A percentile compares a stretch with the other conserved stretches of the same genome.
Conservation (phyloP, 1,284 basidiomycete genomes). For the Violaceomyces palustris region DNA sequence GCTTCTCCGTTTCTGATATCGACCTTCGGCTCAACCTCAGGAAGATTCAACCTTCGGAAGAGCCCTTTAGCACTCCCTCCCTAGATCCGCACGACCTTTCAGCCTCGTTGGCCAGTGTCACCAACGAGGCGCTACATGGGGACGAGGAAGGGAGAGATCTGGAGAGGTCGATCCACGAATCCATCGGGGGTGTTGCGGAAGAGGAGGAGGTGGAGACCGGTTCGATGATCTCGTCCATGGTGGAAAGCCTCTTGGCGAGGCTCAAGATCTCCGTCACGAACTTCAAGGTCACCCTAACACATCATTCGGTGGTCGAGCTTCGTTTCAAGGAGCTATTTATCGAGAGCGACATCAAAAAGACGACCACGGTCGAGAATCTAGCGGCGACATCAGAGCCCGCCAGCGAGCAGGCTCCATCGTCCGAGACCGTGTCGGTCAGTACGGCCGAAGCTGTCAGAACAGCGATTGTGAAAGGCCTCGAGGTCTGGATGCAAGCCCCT, state of each 20-base stretch:
- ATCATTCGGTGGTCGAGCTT: no score
- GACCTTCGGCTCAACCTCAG: not conserved
- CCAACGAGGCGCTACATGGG: constrained; percentile 22
- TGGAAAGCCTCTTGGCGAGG: constrained; percentile 32
- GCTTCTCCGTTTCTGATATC: constrained; percentile 13
- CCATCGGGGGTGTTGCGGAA: constrained; percentile 5
- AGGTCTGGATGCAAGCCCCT: no score
- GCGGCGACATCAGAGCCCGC: no score
- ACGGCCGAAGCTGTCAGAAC: no score
- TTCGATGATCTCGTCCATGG: constrained; percentile 23
- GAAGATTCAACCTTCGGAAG: no score
- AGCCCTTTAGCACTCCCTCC: no score
- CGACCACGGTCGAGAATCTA: no score
- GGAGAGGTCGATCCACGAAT: constrained; percentile 34
- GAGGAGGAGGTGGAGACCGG: constrained; percentile 5
- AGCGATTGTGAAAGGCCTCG: no score
- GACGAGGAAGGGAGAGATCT: constrained; percentile 27
- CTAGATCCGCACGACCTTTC: constrained; percentile 6
- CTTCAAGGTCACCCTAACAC: constrained; percentile 10
- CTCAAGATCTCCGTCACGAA: constrained; percentile 23
- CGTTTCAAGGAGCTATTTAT: no score
- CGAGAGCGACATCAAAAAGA: no score
- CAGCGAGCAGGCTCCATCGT: no score
- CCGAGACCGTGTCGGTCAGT: no score
- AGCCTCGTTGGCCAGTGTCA: constrained; percentile 23